Base-by-base conservation (phyloP, 1,139 yeast genomes). In the Groenewaldozyma auringiensis region DNA sequence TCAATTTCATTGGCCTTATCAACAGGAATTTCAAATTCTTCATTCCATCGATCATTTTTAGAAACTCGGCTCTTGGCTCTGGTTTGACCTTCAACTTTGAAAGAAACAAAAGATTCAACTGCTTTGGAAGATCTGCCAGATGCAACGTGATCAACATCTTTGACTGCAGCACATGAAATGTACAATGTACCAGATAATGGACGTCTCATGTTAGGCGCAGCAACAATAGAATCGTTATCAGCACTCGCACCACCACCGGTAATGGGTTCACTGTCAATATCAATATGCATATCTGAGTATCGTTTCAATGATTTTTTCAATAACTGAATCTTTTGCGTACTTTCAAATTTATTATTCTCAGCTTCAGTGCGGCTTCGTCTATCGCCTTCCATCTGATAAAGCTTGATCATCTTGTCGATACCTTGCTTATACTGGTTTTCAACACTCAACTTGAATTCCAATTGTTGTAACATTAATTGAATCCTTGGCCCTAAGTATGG, bases 401-500 rank as follows among this genome's bases (percentile, higher is more conserved):
- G 75, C 55, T 81, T 86, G 25, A 85, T 80, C 63, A 92, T 78
- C 63, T 89, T 92, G 54, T 86, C 94, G 55, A 88, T 88, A 14
- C 97, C 97, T 52, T 82, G 94, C 56, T 83, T 81, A 66, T 89
- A 92, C 66, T 92, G 95, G 58, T 85, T 81, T 65, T 92, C 98
- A 37, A 92, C 95, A 60, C 89, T 94, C 44, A 89, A 72, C 65
- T 92, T 92, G 65, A 89, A 88, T 61, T 88, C 96, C 47, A 92
- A 72, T 63, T 88, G 95, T 65, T 88, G 96, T 47, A 92, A 74
- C 97, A 92, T 89, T 58, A 85, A 82, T 64, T 87, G 96, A 58
- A 92, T 92, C 53, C 94, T 78, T 58, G 92, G 96, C n/a, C 96
- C 96, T 56, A 92, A 70, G 1, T 95, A 85, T 0, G 96, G 96